phyloP scores from a whole-genome alignment of 23 red algal genomes.

The Gracilariopsis chorda region DNA sequence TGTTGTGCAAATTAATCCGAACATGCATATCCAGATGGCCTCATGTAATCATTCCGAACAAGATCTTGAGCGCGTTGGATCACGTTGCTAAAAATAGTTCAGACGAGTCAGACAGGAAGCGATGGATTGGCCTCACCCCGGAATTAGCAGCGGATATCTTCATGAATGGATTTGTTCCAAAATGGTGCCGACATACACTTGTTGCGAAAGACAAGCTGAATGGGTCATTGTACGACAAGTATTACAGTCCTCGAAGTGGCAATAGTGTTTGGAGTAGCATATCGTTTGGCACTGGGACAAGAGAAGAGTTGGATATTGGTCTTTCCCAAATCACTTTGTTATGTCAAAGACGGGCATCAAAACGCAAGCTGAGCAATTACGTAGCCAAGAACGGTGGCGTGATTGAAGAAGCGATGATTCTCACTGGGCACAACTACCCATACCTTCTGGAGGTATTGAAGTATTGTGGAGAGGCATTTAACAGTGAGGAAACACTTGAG shows the following conservation, averaged over 20 bases:
- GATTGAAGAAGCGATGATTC: not conserved
- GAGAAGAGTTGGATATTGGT: not conserved
- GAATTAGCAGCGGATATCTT: constrained; percentile 4
- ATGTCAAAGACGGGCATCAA: not conserved
- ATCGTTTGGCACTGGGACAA: not conserved
- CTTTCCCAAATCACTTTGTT: not conserved
- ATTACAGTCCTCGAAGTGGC: too few relatives aligned
- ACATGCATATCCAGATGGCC: not conserved
- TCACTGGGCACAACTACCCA: not conserved
- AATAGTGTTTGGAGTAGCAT: too few relatives aligned
- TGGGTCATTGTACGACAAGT: not conserved
- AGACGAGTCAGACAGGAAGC: not conserved
- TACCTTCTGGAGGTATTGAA: not conserved
- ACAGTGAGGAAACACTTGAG: not conserved
- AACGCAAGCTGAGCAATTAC: not conserved
- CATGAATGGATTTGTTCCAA: not conserved
- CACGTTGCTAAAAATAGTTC: not conserved
- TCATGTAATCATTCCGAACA: not conserved
- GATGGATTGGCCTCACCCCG: not conserved
- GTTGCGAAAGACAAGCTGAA: not conserved
- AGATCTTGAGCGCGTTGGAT: not conserved
- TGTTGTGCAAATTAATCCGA: not conserved
- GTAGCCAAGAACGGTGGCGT: not conserved
- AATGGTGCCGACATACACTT: not conserved
- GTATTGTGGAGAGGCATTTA: not conserved